Evolutionary conservation across 2,329 filamentous ascomycete genomes (phyloP).

Genomic region (Karstenula rhodostoma): DNA sequence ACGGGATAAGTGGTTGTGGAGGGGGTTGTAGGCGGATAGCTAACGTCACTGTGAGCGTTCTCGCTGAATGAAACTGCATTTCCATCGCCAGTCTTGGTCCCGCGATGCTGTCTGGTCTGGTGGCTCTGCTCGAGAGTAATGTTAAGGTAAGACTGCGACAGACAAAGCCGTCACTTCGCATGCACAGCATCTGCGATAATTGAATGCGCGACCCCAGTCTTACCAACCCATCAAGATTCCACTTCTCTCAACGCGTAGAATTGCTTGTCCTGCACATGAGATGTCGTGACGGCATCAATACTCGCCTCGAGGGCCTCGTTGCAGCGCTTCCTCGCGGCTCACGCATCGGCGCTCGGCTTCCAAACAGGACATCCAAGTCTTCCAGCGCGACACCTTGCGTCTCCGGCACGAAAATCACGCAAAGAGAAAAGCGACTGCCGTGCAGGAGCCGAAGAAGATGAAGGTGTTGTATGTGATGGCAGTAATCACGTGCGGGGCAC

Average conservation of each 20-base stretch:
- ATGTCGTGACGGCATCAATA: conserved; percentile 14
- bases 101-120: neutral
- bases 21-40: neutral
- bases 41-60: neutral
- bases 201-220: neutral
- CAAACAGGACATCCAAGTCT: conserved; percentile 85
- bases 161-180: neutral
- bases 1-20: neutral
- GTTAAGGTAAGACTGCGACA: neutral
- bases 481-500: conserved; percentile 77
- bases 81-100: neutral
- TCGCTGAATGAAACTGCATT: neutral
- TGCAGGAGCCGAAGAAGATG: conserved; percentile 60
- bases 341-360: conserved; percentile 18
- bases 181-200: neutral
- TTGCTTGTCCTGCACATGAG: neutral
- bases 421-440: conserved; percentile 52
- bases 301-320: conserved; percentile 18
- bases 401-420: conserved; percentile 73
- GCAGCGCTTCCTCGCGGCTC: conserved; percentile 16
- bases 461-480: conserved; percentile 71
- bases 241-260: neutral
- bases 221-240: neutral
- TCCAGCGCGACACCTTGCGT: conserved; percentile 84
- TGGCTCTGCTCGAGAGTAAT: neutral